A percentile compares a stretch with the other conserved stretches of the same genome.
phyloP scores from a whole-genome alignment of 148 eudicot species.

The Chenopodium berlandieri region DNA sequence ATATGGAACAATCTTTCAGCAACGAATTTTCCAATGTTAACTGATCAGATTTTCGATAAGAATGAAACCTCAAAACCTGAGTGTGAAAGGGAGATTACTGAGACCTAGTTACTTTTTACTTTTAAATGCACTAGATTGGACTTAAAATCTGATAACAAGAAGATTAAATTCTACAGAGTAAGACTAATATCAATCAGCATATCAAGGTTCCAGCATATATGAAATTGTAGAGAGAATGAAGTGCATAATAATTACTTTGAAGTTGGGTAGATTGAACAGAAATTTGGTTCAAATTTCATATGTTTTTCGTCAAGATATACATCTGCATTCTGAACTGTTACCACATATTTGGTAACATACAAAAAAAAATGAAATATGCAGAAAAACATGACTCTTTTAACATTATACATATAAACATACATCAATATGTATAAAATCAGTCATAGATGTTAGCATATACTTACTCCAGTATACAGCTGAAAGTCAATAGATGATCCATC shows the following conservation, averaged over 20 bases:
- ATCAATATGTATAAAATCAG: background rate
- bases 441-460: slow-evolving; percentile 4
- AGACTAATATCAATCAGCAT: background rate
- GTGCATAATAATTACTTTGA: no score
- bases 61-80: background rate
- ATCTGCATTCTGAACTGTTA: background rate
- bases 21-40: no score
- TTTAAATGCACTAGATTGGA: background rate
- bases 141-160: background rate
- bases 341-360: background rate
- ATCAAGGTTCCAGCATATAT: background rate
- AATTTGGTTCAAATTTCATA: background rate
- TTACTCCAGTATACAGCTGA: slow-evolving; percentile 62
- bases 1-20: background rate
- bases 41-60: background rate
- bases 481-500: slow-evolving; percentile 53
- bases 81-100: no score
- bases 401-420: background rate
- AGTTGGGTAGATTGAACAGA: background rate
- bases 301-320: background rate
- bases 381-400: background rate
- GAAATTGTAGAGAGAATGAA: background rate
- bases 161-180: background rate
- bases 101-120: no score
- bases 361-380: background rate